Evolutionary conservation across 2,329 filamentous ascomycete genomes (phyloP).

Genomic region (Fusarium napiforme): DNA sequence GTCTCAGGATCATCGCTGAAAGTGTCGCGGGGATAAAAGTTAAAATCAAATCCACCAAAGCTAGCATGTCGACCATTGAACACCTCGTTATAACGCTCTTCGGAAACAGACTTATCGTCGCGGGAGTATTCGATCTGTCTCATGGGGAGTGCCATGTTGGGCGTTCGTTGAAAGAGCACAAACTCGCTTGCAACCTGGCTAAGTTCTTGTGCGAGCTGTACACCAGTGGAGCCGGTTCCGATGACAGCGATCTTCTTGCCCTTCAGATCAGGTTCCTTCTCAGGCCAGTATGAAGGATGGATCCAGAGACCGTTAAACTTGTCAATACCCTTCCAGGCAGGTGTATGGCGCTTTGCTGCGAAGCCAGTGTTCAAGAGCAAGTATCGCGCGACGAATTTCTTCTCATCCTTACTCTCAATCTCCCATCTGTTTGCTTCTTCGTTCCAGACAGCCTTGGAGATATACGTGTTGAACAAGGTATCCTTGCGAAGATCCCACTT

Average conservation of each 20-base stretch:
- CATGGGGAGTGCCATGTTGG: not conserved
- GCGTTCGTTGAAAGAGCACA: not conserved
- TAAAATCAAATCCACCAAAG: not conserved
- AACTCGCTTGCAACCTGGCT: not conserved
- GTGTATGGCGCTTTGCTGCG: not conserved
- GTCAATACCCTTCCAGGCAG: not conserved
- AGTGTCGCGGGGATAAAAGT: not conserved
- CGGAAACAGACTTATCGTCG: accelerated
- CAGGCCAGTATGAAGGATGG: not conserved
- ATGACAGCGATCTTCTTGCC: not conserved
- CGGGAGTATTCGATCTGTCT: not conserved
- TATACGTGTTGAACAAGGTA: slow-evolving; percentile 50
- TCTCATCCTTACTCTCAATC: not conserved
- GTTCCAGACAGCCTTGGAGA: slow-evolving; percentile 37
- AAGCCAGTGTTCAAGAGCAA: not conserved
- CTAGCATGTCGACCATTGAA: not conserved
- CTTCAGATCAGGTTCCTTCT: not conserved
- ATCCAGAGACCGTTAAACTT: not conserved
- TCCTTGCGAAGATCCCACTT: slow-evolving; percentile 13
- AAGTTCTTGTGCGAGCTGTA: not conserved
- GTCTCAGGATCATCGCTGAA: not conserved
- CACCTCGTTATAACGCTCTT: not conserved
- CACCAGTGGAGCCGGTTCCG: not conserved
- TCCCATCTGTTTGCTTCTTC: not conserved
- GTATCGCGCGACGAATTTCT: not conserved